Base-by-base conservation (phyloP, 352 stramenopile genomes). In the Blastocystis sp. region DNA sequence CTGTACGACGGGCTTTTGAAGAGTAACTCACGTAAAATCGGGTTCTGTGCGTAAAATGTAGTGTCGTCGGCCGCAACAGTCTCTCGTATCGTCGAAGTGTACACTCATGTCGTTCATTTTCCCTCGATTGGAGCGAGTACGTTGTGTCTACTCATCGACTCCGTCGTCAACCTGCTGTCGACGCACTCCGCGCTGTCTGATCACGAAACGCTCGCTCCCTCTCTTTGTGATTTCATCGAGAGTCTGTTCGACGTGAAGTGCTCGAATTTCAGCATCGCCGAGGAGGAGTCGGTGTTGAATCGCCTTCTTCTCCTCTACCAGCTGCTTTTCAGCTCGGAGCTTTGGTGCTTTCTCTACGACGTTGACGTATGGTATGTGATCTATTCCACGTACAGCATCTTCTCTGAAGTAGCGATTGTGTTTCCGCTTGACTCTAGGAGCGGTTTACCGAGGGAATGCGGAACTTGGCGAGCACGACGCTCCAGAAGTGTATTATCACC, bases 51-150 rank as follows among this genome's bases (percentile, higher is more conserved):
- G 10, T 66, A 24, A 65, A 39, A 13, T 65, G 35, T 59, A 66
- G 74, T 29, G 65, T 41, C 33, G 45, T 62, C 60, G 60, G 50
- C 37, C 33, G 60, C 39, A 45, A 69, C 31, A 50, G 65, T 67
- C 1, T 2, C 50, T 24, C 39, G 61, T 45, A 29, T 85, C 61
- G 21, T 85, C 26, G 74, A 85, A 9, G 45, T 85, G 4, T 85
- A 85, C 60, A 59, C 50, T 51, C 61, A 85, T 69, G 35, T 85
- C 12, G 13, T 85, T 33, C 24, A 10, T 85, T n/a, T 85, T 85
- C 74, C n/a, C 31, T 29, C 65, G 21, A 66, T 85, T 12, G 21
- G n/a, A 37, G 4, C 37, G 24, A 19, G 37, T 6, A 16, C 10
- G 16, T 35, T 78, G n/a, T 24, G 37, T 19, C 31, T 29, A 19